Conservation (phyloP, 2,329 filamentous ascomycete genomes). For the Colletotrichum chrysophilum region DNA sequence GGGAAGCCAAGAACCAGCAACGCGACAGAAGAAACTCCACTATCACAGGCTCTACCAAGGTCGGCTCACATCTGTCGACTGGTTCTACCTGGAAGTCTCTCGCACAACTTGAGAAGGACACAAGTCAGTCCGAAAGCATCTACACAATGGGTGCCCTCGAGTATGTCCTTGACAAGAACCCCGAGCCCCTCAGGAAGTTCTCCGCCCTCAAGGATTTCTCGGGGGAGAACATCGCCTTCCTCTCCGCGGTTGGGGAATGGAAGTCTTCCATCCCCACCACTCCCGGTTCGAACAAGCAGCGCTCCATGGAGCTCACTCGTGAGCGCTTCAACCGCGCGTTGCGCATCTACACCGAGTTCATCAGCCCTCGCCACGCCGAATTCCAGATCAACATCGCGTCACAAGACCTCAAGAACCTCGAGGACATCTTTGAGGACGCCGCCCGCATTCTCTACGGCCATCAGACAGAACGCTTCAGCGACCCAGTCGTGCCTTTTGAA, state of each 20-base stretch:
- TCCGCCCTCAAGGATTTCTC: constrained; percentile 72
- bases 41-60: constrained; percentile 33
- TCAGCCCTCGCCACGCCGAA: constrained; percentile 65
- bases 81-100: constrained; percentile 36
- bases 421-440: constrained; percentile 60
- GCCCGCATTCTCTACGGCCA: constrained; percentile 51
- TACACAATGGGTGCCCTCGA: constrained; percentile 66
- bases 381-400: constrained; percentile 72
- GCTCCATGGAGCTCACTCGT: constrained; percentile 39
- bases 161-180: constrained; percentile 63
- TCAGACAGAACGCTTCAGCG: constrained; percentile 34
- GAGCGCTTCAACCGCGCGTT: constrained; percentile 64
- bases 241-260: constrained; percentile 63
- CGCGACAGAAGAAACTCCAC: neutral
- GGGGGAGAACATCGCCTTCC: constrained; percentile 73
- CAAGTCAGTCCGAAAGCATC: constrained; percentile 33
- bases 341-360: constrained; percentile 65
- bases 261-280: constrained; percentile 41
- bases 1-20: constrained; percentile 41
- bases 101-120: constrained; percentile 38
- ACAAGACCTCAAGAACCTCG: constrained; percentile 57
- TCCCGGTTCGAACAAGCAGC: constrained; percentile 15
- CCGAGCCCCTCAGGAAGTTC: constrained; percentile 65
- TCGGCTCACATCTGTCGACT: neutral
- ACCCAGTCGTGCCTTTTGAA: constrained; percentile 51